Evolutionary conservation across 2,329 filamentous ascomycete genomes (phyloP).

Genomic region (Fusarium brachygibbosum): DNA sequence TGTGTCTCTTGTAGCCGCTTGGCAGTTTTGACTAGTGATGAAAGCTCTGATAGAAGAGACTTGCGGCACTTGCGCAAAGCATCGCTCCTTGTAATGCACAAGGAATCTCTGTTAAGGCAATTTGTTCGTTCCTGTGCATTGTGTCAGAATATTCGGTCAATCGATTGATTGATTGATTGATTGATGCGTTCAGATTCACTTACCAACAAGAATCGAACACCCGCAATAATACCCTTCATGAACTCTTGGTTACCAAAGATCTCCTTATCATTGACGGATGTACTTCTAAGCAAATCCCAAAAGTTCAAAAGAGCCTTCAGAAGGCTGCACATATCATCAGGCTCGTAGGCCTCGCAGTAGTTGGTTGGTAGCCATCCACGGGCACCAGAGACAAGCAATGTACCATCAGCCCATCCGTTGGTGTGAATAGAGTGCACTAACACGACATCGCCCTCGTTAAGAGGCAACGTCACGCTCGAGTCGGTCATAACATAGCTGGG

Average conservation of each 20-base stretch:
- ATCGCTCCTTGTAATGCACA: constrained; percentile 80
- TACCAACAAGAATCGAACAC: constrained; percentile 90
- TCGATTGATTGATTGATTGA: background rate
- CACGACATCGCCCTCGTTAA: constrained; percentile 92
- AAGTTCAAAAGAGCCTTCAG: constrained; percentile 90
- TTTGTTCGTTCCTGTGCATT: constrained; percentile 81
- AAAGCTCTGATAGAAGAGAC: constrained; percentile 88
- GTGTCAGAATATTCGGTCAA: constrained; percentile 12
- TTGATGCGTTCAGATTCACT: constrained; percentile 54
- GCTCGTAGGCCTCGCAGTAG: constrained; percentile 96
- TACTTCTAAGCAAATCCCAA: constrained; percentile 89
- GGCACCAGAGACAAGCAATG: constrained; percentile 84
- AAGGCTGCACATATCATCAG: constrained; percentile 85
- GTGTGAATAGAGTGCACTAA: constrained; percentile 96
- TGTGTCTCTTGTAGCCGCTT: constrained; percentile 86
- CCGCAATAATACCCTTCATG: constrained; percentile 92
- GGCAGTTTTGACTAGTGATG: constrained; percentile 87
- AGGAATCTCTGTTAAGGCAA: constrained; percentile 86
- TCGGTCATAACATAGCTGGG: constrained; percentile 82
- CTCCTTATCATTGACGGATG: constrained; percentile 78
- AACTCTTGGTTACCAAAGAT: constrained; percentile 93
- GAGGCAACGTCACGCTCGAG: constrained; percentile 86
- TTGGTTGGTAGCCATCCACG: constrained; percentile 98
- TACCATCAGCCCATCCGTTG: constrained; percentile 98
- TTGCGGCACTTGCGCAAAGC: constrained; percentile 85